A percentile compares a stretch with the other conserved stretches of the same genome.
Conservation (phyloP, 257 asterid species). For the Fraxinus quadrangulata region DNA sequence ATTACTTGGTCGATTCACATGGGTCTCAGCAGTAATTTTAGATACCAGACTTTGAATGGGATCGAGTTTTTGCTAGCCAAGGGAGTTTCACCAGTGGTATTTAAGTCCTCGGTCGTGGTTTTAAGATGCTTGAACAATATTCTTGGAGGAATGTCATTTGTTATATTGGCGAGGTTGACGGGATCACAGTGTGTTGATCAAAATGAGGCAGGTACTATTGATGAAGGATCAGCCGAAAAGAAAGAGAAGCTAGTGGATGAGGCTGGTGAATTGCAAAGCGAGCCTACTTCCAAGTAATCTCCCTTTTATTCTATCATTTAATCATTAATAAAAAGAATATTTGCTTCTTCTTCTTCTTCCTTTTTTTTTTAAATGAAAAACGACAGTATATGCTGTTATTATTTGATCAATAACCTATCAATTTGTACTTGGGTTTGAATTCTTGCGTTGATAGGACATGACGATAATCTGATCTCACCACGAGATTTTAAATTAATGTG, state of each 20-base stretch:
- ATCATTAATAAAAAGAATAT: too few species aligned
- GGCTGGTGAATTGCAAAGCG: slow-evolving; percentile 32
- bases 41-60: slow-evolving; percentile 52
- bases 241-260: slow-evolving; percentile 44
- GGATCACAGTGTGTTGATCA: slow-evolving; percentile 41
- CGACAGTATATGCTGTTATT: not conserved
- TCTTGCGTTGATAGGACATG: not conserved
- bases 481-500: not conserved
- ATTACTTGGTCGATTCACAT: slow-evolving; percentile 52
- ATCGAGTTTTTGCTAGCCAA: slow-evolving; percentile 46
- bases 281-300: slow-evolving; percentile 37
- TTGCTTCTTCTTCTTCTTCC: too few species aligned
- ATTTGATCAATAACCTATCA: not conserved
- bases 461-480: too few species aligned
- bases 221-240: slow-evolving; percentile 34
- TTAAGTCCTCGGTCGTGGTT: slow-evolving; percentile 41
- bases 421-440: too few species aligned
- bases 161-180: slow-evolving; percentile 49
- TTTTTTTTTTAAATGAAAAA: too few species aligned
- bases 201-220: slow-evolving; percentile 22
- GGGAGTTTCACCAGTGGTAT: slow-evolving; percentile 33
- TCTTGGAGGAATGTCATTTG: slow-evolving; percentile 51
- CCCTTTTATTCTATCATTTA: not conserved
- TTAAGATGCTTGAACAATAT: slow-evolving; percentile 49
- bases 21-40: slow-evolving; percentile 48